A percentile compares a stretch with the other conserved stretches of the same genome.
Conservation (phyloP, 2,329 filamentous ascomycete genomes). For the Fusarium gaditjirri region DNA sequence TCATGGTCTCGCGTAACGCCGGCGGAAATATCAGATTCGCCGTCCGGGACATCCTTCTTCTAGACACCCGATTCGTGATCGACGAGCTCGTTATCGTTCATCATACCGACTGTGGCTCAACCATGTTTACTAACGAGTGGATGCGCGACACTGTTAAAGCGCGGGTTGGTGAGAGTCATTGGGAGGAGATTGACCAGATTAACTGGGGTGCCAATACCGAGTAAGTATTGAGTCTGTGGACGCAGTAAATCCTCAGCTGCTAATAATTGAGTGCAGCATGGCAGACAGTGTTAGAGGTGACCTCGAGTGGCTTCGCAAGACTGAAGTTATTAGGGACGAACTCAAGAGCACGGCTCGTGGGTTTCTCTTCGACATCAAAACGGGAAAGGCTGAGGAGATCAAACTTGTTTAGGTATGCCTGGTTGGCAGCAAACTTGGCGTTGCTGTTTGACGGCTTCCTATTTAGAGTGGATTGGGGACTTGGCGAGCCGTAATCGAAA, state of each 20-base stretch:
- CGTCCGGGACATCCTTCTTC: background rate
- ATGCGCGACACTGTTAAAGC: background rate
- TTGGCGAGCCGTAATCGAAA: too few species aligned
- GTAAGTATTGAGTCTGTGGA: background rate
- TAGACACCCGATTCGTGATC: background rate
- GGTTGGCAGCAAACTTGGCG: too few species aligned
- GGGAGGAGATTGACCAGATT: background rate
- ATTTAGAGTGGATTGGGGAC: too few species aligned
- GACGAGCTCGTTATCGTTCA: background rate
- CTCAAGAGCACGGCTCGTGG: background rate
- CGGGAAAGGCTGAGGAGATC: background rate
- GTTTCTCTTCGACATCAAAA: background rate
- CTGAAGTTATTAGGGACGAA: background rate
- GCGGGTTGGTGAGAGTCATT: background rate
- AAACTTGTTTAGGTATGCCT: background rate
- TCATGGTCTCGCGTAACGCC: background rate
- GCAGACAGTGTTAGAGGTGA: background rate
- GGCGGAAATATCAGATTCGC: background rate
- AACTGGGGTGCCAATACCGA: background rate
- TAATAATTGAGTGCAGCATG: background rate
- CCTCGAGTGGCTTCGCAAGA: background rate
- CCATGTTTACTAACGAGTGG: background rate
- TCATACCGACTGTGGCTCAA: background rate
- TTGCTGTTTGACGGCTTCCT: too few species aligned
- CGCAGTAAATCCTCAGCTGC: rapidly evolving